A percentile compares a stretch with the other conserved stretches of the same genome.
Evolutionary conservation across 2,329 filamentous ascomycete species (phyloP).

Genomic region (Dothistroma pini): DNA sequence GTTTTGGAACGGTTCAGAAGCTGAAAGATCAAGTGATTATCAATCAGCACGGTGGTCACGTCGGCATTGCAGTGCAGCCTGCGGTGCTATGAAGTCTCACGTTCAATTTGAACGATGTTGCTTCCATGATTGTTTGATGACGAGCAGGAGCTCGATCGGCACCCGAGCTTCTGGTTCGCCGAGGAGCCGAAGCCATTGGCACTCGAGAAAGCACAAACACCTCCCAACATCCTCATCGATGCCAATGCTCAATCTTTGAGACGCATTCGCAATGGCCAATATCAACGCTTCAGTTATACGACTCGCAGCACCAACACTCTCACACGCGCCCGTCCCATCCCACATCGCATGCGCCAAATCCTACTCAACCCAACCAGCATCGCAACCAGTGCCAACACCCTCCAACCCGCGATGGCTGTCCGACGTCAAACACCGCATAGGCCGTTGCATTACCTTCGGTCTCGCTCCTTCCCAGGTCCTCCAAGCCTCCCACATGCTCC

Average conservation of each 20-base stretch:
- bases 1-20: too few relatives aligned
- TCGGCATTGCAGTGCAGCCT: background rate
- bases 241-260: background rate
- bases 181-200: background rate
- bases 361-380: slow-evolving; percentile 10
- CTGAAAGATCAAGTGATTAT: background rate
- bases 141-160: background rate
- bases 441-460: slow-evolving; percentile 73
- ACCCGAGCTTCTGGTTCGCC: slow-evolving; percentile 2
- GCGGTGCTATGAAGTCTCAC: too few relatives aligned
- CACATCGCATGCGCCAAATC: too few relatives aligned
- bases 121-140: background rate
- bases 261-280: too few relatives aligned
- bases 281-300: too few relatives aligned
- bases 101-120: background rate
- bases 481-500: slow-evolving; percentile 58
- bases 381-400: slow-evolving; percentile 29
- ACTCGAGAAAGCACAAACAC: background rate
- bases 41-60: too few relatives aligned
- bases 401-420: slow-evolving; percentile 64
- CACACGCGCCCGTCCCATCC: too few relatives aligned
- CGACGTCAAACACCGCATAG: slow-evolving; percentile 63
- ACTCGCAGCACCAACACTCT: too few relatives aligned
- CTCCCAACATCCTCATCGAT: background rate
- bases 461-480: slow-evolving; percentile 55